Percentiles rank a stretch among this genome's conserved stretches.
Evolutionary conservation across 2,329 filamentous ascomycete species (phyloP).

Genomic region (Alternaria gaisen): DNA sequence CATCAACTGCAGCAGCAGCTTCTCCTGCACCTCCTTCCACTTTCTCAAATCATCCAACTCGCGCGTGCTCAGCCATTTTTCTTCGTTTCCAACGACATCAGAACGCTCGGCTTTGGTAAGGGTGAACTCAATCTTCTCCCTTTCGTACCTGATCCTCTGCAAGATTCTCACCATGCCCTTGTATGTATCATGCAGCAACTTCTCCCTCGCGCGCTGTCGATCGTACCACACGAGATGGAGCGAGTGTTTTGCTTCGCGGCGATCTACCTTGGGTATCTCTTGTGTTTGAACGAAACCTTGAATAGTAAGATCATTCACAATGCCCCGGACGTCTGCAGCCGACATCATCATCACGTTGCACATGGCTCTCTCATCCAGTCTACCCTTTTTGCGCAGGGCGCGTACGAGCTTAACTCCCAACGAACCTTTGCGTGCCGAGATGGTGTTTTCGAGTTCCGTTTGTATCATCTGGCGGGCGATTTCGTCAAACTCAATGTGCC

Average conservation of each 20-base stretch:
- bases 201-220: constrained; percentile 71
- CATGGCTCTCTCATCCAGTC: constrained; percentile 92
- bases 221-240: constrained; percentile 95
- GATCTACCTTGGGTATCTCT: constrained; percentile 89
- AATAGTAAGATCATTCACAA: constrained; percentile 85
- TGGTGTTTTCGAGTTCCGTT: constrained; percentile 80
- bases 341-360: constrained; percentile 83
- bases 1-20: constrained; percentile 79
- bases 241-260: constrained; percentile 80
- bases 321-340: constrained; percentile 83
- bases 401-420: constrained; percentile 83
- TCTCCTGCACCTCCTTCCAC: constrained; percentile 70
- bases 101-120: constrained; percentile 83
- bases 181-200: constrained; percentile 82
- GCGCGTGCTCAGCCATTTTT: constrained; percentile 77
- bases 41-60: constrained; percentile 75
- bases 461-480: constrained; percentile 76
- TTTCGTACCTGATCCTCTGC: constrained; percentile 80
- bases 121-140: constrained; percentile 74
- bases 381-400: constrained; percentile 85
- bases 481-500: constrained; percentile 83
- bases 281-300: constrained; percentile 89
- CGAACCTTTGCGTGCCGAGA: constrained; percentile 78
- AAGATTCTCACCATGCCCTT: constrained; percentile 88
- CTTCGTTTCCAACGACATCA: constrained; percentile 85